Evolutionary conservation across 2,329 filamentous ascomycete genomes (phyloP), one percentile per base, ranked within the genome.

Genomic region (Alternaria sp.): DNA sequence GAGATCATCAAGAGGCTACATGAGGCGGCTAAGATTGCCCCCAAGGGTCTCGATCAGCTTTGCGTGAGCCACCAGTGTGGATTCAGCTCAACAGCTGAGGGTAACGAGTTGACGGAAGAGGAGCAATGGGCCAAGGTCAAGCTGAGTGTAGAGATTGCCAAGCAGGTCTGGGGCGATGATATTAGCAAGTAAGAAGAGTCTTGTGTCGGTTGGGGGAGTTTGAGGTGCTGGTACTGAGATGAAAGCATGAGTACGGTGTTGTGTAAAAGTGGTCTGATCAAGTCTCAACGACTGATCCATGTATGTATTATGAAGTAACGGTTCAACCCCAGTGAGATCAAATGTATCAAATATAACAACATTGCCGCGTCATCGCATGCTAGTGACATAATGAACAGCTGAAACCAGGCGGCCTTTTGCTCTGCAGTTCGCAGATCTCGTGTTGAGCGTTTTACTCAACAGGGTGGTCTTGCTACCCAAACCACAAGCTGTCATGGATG

Each of bases 101-200:
- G 86, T 40, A 87, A 88, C 64, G 83, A 86, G 63, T 77, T 88
- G 67, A 83, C 77, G 11, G 83, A 86, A 74, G 85, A 87, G 62
- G 81, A 87, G 80, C 85, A 87, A 75, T 88, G 86, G 86, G 85
- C 82, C 4, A 88, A 88, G 82, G 77, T 87, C 8, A 77, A 82
- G 59, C 74, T 86, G 19, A 81, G 86, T 77, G 83, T 86, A 1
- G 85, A 87, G 70, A 87, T 88, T 73, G 86, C 86, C 3, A 87
- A 86, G 80, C 75, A 85, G 74, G 79, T 88, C 50, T 88, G 86
- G 86, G 85, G 85, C 0, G 80, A 84, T 0, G 85, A 86, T 65
- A 64, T 83, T 43, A 76, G 54, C 30, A 55, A 65, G 30, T 65
- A 63, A 52, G n/a, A 6, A 46, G 43, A 7, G 1, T 1, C 32